Evolutionary conservation across 139 green algal species (phyloP).

Genomic region (Ettlia oleoabundans): DNA sequence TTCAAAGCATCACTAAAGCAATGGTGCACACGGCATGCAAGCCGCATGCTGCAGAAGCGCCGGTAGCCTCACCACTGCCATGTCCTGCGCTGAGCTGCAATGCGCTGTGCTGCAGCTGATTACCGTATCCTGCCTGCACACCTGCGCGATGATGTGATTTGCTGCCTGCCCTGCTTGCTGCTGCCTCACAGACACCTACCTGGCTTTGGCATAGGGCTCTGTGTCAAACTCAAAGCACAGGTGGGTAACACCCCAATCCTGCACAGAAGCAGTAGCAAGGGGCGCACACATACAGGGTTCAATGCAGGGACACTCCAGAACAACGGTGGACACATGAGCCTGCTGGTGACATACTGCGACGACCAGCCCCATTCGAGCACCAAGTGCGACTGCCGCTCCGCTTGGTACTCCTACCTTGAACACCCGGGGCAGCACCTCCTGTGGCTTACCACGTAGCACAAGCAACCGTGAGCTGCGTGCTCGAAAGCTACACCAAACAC

Average conservation of each 20-base stretch:
- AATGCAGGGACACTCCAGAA: too few relatives aligned
- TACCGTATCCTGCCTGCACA: too few relatives aligned
- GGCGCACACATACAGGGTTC: too few relatives aligned
- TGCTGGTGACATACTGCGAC: too few relatives aligned
- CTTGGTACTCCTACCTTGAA: conserved; percentile 64
- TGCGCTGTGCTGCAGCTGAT: too few relatives aligned
- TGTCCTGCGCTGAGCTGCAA: too few relatives aligned
- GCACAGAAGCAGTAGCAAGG: neutral
- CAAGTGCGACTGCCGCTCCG: too few relatives aligned
- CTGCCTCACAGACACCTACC: neutral
- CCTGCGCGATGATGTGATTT: too few relatives aligned
- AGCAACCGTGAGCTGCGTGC: conserved; percentile 69
- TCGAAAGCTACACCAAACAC: conserved; percentile 59
- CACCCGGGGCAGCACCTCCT: conserved; percentile 70
- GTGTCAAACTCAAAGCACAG: conserved; percentile 90
- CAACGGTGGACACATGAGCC: too few relatives aligned
- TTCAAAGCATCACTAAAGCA: neutral
- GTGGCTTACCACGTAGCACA: conserved; percentile 78
- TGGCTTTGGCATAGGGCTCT: conserved; percentile 23
- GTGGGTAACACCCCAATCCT: conserved; percentile 66
- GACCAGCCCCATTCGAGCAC: too few relatives aligned
- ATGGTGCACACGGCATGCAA: neutral
- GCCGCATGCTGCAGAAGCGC: neutral
- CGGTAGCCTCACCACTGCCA: neutral
- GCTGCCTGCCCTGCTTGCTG: too few relatives aligned